phyloP scores from a whole-genome alignment of 1,284 basidiomycete species.

The Dichomitus squalens region DNA sequence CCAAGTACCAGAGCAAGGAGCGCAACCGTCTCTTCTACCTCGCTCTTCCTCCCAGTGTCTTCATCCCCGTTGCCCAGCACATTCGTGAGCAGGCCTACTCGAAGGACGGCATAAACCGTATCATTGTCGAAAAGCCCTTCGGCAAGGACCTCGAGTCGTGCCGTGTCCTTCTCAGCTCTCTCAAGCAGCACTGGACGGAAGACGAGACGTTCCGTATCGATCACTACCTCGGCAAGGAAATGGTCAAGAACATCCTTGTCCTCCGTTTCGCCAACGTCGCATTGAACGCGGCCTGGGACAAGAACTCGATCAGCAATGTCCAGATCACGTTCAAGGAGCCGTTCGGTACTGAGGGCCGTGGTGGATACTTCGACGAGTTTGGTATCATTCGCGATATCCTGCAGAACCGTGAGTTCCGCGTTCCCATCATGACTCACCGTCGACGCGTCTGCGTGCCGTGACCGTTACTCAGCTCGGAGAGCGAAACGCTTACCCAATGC shows the following conservation, averaged over 20 bases:
- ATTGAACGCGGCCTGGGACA: conserved; percentile 88
- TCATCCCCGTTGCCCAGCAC: conserved; percentile 85
- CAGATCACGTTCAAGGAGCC: conserved; percentile 99
- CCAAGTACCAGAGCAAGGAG: conserved; percentile 61
- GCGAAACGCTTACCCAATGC: conserved; percentile 10
- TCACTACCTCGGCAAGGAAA: conserved; percentile 98
- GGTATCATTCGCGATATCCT: conserved; percentile 95
- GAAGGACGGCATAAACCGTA: conserved; percentile 75
- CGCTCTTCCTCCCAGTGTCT: conserved; percentile 92
- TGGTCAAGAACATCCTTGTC: conserved; percentile 97
- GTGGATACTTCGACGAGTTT: conserved; percentile 98
- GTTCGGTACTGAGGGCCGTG: conserved; percentile 95
- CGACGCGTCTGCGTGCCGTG: neutral
- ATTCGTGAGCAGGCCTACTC: conserved; percentile 83
- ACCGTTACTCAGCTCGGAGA: neutral
- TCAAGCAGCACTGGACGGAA: conserved; percentile 90
- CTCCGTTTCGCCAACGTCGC: conserved; percentile 93
- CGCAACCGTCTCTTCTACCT: conserved; percentile 90
- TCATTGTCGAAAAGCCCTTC: conserved; percentile 97
- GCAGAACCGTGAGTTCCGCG: conserved; percentile 84
- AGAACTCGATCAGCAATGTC: conserved; percentile 91
- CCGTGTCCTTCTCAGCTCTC: conserved; percentile 72
- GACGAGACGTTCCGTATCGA: conserved; percentile 98
- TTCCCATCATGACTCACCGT: neutral
- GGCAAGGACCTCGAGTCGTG: conserved; percentile 93